Base-by-base conservation (phyloP, 257 asterid genomes). In the Ajuga chamaepitys region DNA sequence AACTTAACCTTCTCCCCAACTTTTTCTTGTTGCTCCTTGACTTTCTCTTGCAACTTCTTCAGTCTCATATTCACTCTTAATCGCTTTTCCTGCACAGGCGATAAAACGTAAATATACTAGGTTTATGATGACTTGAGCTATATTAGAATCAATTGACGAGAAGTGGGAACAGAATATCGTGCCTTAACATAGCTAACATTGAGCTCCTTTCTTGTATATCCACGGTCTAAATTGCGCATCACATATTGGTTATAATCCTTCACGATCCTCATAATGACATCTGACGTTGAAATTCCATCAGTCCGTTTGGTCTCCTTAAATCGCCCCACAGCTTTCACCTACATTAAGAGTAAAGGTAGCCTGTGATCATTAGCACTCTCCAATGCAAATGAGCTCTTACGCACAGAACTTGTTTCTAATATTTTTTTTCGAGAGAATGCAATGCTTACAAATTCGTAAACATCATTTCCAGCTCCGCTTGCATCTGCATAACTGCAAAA, bases 161-260 rank as follows among this genome's bases (percentile, higher is more conserved):
- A 68, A 57, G 41, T 70, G 34, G 62, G 47, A 18, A 44, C 30
- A 64, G 73, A 70, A 45, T 5, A 69, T 6, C 82, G 54, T 77
- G 68, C 95, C 95, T 75, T 86, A 30, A 86, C 90, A 75, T 81
- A 84, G 79, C 88, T 84, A 61, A 86, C 77, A 48, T 83, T 83
- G 68, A 86, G 95, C 70, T 84, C 95, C 77, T 84, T 78, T 55
- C 91, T 85, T 26, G 91, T 70, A 70, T 86, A 86, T 68, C 95
- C 95, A n/a, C 95, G 90, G 64, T 83, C 95, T 74, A 86, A 68
- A 76, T 86, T 86, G 25, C 88, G 91, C 87, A 86, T 78, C 58
- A 86, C 95, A 66, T 84, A 86, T 70, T 86, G 83, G 75, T 86
- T 86, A 54, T 86, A 86, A 58, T 86, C 95, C 78, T 86, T 86